Evolutionary conservation across 2,329 filamentous ascomycete genomes (phyloP).

Genomic region (Pseudogymnoascus destructans): DNA sequence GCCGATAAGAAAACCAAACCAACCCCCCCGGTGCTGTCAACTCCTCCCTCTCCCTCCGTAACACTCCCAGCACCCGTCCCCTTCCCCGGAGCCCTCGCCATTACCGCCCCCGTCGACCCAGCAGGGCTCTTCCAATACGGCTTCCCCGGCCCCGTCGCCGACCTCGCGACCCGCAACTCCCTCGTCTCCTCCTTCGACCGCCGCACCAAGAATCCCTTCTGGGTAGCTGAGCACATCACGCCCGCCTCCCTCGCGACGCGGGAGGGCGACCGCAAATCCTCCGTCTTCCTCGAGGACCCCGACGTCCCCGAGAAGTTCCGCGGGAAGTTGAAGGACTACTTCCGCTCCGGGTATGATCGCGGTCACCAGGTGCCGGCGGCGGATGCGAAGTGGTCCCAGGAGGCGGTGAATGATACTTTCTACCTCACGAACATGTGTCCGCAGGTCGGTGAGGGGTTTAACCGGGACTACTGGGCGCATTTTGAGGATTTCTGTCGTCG

Average conservation of each 20-base stretch:
- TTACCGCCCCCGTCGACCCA: constrained; percentile 50
- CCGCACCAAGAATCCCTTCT: constrained; percentile 78
- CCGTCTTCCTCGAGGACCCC: constrained; percentile 68
- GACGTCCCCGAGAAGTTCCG: constrained; percentile 75
- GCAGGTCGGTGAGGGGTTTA: constrained; percentile 96
- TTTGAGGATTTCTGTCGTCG: constrained; percentile 94
- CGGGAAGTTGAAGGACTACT: constrained; percentile 85
- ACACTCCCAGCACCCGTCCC: constrained; percentile 21
- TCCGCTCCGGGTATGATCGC: constrained; percentile 84
- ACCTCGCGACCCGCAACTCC: constrained; percentile 63
- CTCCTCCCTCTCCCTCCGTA: constrained; percentile 21
- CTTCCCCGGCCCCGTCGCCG: constrained; percentile 80
- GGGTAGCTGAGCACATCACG: constrained; percentile 96
- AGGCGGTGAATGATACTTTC: constrained; percentile 92
- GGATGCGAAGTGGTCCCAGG: constrained; percentile 89
- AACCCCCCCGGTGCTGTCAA: constrained; percentile 15
- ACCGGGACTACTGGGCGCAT: constrained; percentile 98
- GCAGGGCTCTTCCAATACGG: constrained; percentile 71
- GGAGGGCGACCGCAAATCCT: constrained; percentile 74
- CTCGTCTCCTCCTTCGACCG: constrained; percentile 85
- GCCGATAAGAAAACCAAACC: constrained; percentile 31
- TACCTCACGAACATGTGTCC: constrained; percentile 93
- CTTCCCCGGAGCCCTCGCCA: constrained; percentile 22
- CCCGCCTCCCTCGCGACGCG: constrained; percentile 62
- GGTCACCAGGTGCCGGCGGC: constrained; percentile 96